phyloP scores from a whole-genome alignment of 768 basidiomycete species.

The Filobasidium floriforme region DNA sequence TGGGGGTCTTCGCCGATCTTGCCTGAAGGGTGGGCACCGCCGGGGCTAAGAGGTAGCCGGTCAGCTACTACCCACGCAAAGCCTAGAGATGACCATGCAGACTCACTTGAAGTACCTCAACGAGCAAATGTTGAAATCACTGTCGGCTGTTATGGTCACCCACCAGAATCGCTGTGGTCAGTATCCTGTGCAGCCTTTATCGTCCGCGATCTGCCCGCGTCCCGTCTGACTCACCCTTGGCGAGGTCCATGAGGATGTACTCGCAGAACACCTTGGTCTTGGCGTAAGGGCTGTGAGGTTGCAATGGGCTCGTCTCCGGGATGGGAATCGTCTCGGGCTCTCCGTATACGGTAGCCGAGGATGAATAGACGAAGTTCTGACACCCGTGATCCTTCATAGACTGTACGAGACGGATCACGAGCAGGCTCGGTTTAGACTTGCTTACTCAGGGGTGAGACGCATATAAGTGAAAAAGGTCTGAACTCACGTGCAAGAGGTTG shows the following conservation, averaged over 20 bases:
- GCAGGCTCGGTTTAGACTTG: background rate
- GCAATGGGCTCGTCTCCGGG: conserved; percentile 76
- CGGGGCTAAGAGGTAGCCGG: conserved; percentile 57
- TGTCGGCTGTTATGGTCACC: conserved; percentile 48
- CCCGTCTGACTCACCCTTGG: conserved; percentile 38
- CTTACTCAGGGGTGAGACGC: background rate
- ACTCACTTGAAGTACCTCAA: conserved; percentile 86
- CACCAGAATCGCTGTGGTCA: no score
- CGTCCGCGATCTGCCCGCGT: background rate
- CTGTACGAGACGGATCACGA: conserved; percentile 46
- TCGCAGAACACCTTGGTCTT: conserved; percentile 95
- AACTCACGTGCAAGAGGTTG: conserved; percentile 56
- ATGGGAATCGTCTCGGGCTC: conserved; percentile 87
- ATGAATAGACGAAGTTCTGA: conserved; percentile 87
- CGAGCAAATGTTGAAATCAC: conserved; percentile 57
- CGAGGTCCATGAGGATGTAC: conserved; percentile 78
- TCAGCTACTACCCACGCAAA: background rate
- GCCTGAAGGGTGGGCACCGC: conserved; percentile 95
- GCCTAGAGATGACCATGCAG: background rate
- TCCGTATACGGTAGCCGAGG: conserved; percentile 96
- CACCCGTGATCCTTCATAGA: conserved; percentile 78
- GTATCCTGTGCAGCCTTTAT: no score
- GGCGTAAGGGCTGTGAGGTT: conserved; percentile 88
- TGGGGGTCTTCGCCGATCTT: conserved; percentile 92
- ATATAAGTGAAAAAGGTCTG: background rate